Conservation (phyloP, 2,329 filamentous ascomycete species). For the Diaporthe batatas region DNA sequence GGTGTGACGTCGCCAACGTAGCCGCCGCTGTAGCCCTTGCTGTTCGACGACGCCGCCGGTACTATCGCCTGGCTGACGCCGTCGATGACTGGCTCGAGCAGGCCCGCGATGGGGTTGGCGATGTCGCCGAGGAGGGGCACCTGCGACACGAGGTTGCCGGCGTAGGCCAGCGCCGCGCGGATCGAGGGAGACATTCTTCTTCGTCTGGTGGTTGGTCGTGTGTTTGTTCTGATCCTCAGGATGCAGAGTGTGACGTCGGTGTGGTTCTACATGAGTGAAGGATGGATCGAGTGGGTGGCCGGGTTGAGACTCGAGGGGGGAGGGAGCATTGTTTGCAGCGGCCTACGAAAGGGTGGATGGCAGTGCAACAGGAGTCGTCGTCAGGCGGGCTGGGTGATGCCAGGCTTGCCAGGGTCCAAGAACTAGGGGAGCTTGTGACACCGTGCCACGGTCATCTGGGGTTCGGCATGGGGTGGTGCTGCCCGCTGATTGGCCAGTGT, state of each 20-base stretch:
- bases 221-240: slow-evolving; percentile 9
- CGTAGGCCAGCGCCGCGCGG: slow-evolving; percentile 51
- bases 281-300: slow-evolving; percentile 30
- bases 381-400: background rate
- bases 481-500: slow-evolving; percentile 23
- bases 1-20: slow-evolving; percentile 45
- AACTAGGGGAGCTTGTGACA: slow-evolving; percentile 32
- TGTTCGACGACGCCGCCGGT: background rate
- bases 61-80: slow-evolving; percentile 39
- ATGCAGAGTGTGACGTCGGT: background rate
- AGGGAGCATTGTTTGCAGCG: slow-evolving; percentile 3
- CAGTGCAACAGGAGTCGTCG: slow-evolving; percentile 21
- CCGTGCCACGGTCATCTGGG: background rate
- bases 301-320: slow-evolving; percentile 1
- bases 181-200: slow-evolving; percentile 45
- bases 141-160: slow-evolving; percentile 52
- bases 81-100: slow-evolving; percentile 42
- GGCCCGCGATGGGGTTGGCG: slow-evolving; percentile 44
- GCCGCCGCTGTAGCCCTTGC: background rate
- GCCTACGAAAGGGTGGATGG: background rate
- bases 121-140: slow-evolving; percentile 47
- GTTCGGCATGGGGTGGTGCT: background rate
- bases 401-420: slow-evolving; percentile 20
- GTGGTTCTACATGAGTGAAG: slow-evolving; percentile 29
- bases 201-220: background rate